phyloP scores from a whole-genome alignment of 2,329 filamentous ascomycete species.

The Fusarium sp. region DNA sequence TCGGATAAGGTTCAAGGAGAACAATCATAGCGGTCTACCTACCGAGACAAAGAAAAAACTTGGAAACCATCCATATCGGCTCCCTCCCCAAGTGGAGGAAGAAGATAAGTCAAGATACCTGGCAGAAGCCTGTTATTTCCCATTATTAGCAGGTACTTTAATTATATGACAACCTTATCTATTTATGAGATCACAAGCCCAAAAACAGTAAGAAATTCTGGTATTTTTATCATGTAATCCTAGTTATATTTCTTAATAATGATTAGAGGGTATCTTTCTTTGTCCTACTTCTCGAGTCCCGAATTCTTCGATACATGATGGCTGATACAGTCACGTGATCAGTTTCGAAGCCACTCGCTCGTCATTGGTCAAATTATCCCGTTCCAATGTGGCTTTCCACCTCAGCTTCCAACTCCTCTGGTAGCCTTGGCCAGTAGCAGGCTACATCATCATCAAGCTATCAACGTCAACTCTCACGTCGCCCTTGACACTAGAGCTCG shows the following conservation, averaged over 20 bases:
- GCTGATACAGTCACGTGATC: slow-evolving; percentile 25
- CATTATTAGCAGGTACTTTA: background rate
- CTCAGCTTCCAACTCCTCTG: slow-evolving; percentile 36
- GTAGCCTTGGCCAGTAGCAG: slow-evolving; percentile 37
- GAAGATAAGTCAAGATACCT: background rate
- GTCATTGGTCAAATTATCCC: slow-evolving; percentile 28
- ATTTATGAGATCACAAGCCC: background rate
- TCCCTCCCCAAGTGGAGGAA: background rate
- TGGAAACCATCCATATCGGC: background rate
- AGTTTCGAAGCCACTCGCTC: background rate
- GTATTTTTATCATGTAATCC: background rate
- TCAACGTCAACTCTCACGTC: slow-evolving; percentile 36
- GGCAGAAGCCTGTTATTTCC: background rate
- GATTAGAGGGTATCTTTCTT: background rate
- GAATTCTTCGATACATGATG: background rate
- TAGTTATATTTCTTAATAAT: background rate
- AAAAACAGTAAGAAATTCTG: background rate
- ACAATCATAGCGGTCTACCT: background rate
- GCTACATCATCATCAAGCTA: slow-evolving; percentile 45
- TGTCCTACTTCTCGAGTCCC: background rate
- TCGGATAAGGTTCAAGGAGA: background rate
- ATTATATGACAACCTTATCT: background rate
- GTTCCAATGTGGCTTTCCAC: slow-evolving; percentile 27
- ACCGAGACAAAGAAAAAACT: background rate
- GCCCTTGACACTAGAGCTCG: slow-evolving; percentile 28